Evolutionary conservation across 805 yeast species (phyloP).

Genomic region (Brettanomyces naardenensis): DNA sequence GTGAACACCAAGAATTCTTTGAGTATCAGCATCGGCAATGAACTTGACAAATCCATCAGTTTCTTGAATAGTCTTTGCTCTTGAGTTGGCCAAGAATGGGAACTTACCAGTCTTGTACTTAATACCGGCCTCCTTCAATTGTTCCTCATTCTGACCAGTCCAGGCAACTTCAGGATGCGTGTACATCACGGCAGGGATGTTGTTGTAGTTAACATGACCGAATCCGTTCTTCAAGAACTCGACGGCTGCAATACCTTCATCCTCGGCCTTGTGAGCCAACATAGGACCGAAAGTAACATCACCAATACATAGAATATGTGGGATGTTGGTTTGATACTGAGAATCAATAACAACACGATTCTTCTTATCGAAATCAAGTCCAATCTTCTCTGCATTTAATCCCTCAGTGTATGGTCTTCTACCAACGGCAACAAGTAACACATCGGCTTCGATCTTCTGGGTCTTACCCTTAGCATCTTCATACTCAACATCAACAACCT

Average conservation of each 20-base stretch:
- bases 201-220: slow-evolving; percentile 97
- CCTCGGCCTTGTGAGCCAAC: slow-evolving; percentile 99
- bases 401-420: slow-evolving; percentile 96
- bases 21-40: slow-evolving; percentile 93
- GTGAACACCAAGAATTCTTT: slow-evolving; percentile 93
- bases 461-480: slow-evolving; percentile 88
- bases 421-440: slow-evolving; percentile 93
- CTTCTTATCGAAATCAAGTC: slow-evolving; percentile 82
- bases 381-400: slow-evolving; percentile 79
- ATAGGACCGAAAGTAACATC: slow-evolving; percentile 98
- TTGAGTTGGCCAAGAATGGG: slow-evolving; percentile 98
- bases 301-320: slow-evolving; percentile 95
- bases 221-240: slow-evolving; percentile 89
- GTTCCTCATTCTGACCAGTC: slow-evolving; percentile 86
- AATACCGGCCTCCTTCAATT: slow-evolving; percentile 63
- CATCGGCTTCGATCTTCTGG: slow-evolving; percentile 80
- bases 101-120: slow-evolving; percentile 92
- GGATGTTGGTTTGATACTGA: slow-evolving; percentile 84
- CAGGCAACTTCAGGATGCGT: slow-evolving; percentile 99
- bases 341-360: slow-evolving; percentile 93
- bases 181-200: slow-evolving; percentile 98
- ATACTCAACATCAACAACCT: slow-evolving; percentile 73
- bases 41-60: slow-evolving; percentile 97
- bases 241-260: slow-evolving; percentile 98
- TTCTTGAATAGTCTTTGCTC: slow-evolving; percentile 97